Evolutionary conservation across 257 asterid species (phyloP), one percentile per base, ranked within the genome.

Genomic region (Misopates orontium): DNA sequence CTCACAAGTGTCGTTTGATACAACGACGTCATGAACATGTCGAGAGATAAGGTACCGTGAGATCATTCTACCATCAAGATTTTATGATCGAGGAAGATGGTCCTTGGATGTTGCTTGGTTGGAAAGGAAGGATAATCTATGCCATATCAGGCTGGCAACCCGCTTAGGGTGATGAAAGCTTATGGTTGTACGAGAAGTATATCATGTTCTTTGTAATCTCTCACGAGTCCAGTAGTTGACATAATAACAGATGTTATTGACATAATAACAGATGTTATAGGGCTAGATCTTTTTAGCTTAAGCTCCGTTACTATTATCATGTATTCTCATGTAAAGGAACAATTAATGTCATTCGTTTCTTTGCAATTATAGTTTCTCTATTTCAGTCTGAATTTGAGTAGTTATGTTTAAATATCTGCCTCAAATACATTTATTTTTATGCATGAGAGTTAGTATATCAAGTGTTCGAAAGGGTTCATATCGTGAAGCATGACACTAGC

Each of bases 141-240:
- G 95, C 87, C 31, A 63, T 85, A 41, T 84, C 96, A 0, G 84
- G 89, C 54, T 89, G 96, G 96, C 76, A n/a, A 61, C 95, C 96
- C 18, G 75, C 60, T 63, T 84, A 48, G 77, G 68, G 25, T 53
- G 22, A 18, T 48, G 24, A 50, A 41, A 24, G 8, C 19, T 24
- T 22, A 20, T 47, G 5, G 56, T 47, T 60, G n/a, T 23, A 15
- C 5, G 51, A 49, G 32, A 39, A 20, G 44, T 16, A 24, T 32
- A 24, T 10, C 53, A 10, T 51, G 18, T 16, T 58, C 19, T 48
- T 57, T 47, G n/a, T n/a, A n/a, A n/a, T n/a, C n/a, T n/a, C n/a
- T n/a, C n/a, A n/a, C n/a, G n/a, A n/a, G n/a, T n/a, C n/a, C n/a
- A n/a, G 52, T 64, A 55, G 53, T 57, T 62, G 42, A 8, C n/a